A percentile compares a stretch with the other conserved stretches of the same genome.
phyloP scores from a whole-genome alignment of 768 basidiomycete species.

The Tricholoma hemisulphureum region DNA sequence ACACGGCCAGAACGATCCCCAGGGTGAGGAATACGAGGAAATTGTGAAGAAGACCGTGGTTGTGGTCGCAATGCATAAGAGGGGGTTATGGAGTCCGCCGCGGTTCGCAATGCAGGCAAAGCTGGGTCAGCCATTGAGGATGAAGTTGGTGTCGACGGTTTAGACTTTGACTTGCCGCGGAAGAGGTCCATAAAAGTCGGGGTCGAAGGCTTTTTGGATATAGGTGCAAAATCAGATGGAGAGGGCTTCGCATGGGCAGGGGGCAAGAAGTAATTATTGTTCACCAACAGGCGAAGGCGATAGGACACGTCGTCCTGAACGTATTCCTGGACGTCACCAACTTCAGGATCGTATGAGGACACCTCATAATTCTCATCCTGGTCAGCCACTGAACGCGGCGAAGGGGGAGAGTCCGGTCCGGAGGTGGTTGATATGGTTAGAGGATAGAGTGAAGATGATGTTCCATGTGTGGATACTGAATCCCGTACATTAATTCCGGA shows the following conservation, averaged over 20 bases:
- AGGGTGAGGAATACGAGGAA: slow-evolving; percentile 34
- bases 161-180: slow-evolving; percentile 66
- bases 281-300: slow-evolving; percentile 78
- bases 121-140: slow-evolving; percentile 35
- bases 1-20: slow-evolving; percentile 55
- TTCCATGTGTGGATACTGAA: slow-evolving; percentile 58
- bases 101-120: slow-evolving; percentile 56
- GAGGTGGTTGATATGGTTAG: slow-evolving; percentile 65
- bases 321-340: slow-evolving; percentile 49
- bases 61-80: slow-evolving; percentile 36
- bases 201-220: slow-evolving; percentile 48
- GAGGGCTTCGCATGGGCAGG: slow-evolving; percentile 84
- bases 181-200: slow-evolving; percentile 71
- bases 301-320: slow-evolving; percentile 81
- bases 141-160: slow-evolving; percentile 51
- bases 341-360: slow-evolving; percentile 49
- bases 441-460: slow-evolving; percentile 79
- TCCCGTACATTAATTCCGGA: slow-evolving; percentile 46
- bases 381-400: slow-evolving; percentile 56
- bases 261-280: slow-evolving; percentile 86
- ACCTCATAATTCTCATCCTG: slow-evolving; percentile 42
- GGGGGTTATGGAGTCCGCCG: slow-evolving; percentile 60
- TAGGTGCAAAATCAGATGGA: slow-evolving; percentile 56
- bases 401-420: slow-evolving; percentile 61
- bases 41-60: slow-evolving; percentile 36